Evolutionary conservation across 108 stramenopile genomes (phyloP).

Genomic region (Cyclotella sp.): DNA sequence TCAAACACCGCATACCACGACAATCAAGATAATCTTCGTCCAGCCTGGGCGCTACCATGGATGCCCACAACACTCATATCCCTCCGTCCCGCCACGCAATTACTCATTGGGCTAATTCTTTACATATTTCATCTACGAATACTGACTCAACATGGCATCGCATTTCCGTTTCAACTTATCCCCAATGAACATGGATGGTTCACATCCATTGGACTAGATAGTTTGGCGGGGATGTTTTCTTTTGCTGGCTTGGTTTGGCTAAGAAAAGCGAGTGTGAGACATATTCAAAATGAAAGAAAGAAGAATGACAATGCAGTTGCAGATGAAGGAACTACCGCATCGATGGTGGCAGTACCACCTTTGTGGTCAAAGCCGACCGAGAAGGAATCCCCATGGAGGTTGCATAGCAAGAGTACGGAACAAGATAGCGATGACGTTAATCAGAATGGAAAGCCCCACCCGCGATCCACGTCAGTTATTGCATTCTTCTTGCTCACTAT

Average conservation of each 20-base stretch:
- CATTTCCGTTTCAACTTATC: constrained; percentile 89
- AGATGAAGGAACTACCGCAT: neutral
- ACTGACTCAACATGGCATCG: constrained; percentile 72
- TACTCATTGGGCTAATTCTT: constrained; percentile 42
- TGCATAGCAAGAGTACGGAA: constrained; percentile 18
- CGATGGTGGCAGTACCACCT: constrained; percentile 30
- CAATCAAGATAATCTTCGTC: constrained; percentile 33
- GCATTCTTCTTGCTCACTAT: constrained; percentile 63
- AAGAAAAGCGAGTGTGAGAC: constrained; percentile 14
- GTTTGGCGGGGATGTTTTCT: constrained; percentile 71
- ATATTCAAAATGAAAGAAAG: neutral
- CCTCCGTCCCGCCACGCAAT: constrained; percentile 59
- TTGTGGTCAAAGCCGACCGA: constrained; percentile 45
- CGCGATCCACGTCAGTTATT: constrained; percentile 52
- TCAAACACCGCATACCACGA: neutral
- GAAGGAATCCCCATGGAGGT: constrained; percentile 49
- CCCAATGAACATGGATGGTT: constrained; percentile 89
- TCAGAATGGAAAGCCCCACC: constrained; percentile 12
- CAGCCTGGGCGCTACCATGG: constrained; percentile 67
- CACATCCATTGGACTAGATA: constrained; percentile 83
- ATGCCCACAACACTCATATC: constrained; percentile 70
- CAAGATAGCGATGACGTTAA: constrained; percentile 20
- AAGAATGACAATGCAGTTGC: neutral
- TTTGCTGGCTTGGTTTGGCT: constrained; percentile 48
- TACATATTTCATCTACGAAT: constrained; percentile 76